Percentiles rank a stretch among this genome's conserved stretches.
Conservation (phyloP, 768 basidiomycete genomes). For the Hericium rajendrae region DNA sequence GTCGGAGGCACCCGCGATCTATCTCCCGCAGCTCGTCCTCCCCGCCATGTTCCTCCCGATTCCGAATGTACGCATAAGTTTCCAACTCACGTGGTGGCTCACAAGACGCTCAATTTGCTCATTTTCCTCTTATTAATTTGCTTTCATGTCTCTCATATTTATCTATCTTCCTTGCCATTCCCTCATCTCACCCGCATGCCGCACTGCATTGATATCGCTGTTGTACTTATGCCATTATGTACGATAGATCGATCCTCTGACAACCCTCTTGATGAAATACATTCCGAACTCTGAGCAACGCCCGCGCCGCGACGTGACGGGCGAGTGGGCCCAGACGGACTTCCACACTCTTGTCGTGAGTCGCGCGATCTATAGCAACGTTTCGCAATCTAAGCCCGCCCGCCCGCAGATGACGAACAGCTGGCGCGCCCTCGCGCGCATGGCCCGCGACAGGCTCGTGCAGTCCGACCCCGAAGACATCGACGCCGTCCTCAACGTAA, state of each 20-base stretch:
- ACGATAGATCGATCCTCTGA: conserved; percentile 71
- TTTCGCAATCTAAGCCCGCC: not conserved
- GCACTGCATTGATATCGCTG: conserved; percentile 1
- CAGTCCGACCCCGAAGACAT: conserved; percentile 62
- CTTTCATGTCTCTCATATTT: not conserved
- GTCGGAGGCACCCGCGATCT: conserved; percentile 45
- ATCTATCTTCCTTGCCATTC: not conserved
- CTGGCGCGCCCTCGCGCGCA: conserved; percentile 76
- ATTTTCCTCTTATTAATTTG: conserved; percentile 17
- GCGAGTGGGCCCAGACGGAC: conserved; percentile 65
- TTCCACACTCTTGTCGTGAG: conserved; percentile 76
- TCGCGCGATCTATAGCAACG: conserved; percentile 10
- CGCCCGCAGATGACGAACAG: conserved; percentile 69
- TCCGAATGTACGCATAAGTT: conserved; percentile 71
- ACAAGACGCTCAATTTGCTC: conserved; percentile 30
- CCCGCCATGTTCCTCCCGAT: conserved; percentile 85
- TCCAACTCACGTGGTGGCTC: conserved; percentile 55
- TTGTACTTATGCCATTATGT: conserved; percentile 10
- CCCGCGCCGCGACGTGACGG: conserved; percentile 61
- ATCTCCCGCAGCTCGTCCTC: conserved; percentile 57
- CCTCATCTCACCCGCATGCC: not conserved
- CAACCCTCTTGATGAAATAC: conserved; percentile 75
- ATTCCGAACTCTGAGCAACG: conserved; percentile 67
- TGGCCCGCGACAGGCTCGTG: conserved; percentile 75
- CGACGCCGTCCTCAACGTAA: conserved; percentile 53